These are phyloP conservation scores for Syncephalastrum racemosum DNA, from an alignment of 371 early-diverging fungal species.

Conservation along the genomic window DNA sequence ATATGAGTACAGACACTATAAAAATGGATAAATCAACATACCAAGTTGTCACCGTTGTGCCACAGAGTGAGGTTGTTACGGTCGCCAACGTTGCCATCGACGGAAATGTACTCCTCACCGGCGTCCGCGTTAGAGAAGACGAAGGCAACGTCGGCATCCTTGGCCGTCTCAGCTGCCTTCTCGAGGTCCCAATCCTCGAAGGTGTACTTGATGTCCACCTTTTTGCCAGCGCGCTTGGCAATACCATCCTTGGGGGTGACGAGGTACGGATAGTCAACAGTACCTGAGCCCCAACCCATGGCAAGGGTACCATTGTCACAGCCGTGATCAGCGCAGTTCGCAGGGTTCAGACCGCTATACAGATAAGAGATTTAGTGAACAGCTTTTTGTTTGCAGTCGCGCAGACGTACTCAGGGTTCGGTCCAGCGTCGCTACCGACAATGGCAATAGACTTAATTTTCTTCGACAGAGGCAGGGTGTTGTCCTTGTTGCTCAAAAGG, in stretches of 20 bases:
- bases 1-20: background rate
- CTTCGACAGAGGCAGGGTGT: slow-evolving; percentile 33
- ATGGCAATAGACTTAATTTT: slow-evolving; percentile 37
- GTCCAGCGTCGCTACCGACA: slow-evolving; percentile 53
- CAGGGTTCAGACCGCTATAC: slow-evolving; percentile 18
- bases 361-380: background rate
- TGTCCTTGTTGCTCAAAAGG: slow-evolving; percentile 45
- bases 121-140: slow-evolving; percentile 60
- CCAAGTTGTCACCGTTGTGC: slow-evolving; percentile 60
- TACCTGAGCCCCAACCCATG: slow-evolving; percentile 68
- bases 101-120: slow-evolving; percentile 52
- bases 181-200: slow-evolving; percentile 42
- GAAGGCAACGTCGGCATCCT: slow-evolving; percentile 49
- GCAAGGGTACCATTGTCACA: slow-evolving; percentile 53
- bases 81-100: slow-evolving; percentile 53
- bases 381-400: background rate
- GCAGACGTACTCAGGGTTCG: slow-evolving; percentile 23
- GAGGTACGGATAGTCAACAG: slow-evolving; percentile 60
- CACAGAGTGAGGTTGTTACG: slow-evolving; percentile 58
- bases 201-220: slow-evolving; percentile 27
- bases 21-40: slow-evolving; percentile 7
- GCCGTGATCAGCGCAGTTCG: slow-evolving; percentile 24
- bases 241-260: slow-evolving; percentile 47
- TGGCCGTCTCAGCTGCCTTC: slow-evolving; percentile 32
- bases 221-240: slow-evolving; percentile 28